phyloP scores from a whole-genome alignment of 345 rosid species.

The Aquilaria yunnanensis region DNA sequence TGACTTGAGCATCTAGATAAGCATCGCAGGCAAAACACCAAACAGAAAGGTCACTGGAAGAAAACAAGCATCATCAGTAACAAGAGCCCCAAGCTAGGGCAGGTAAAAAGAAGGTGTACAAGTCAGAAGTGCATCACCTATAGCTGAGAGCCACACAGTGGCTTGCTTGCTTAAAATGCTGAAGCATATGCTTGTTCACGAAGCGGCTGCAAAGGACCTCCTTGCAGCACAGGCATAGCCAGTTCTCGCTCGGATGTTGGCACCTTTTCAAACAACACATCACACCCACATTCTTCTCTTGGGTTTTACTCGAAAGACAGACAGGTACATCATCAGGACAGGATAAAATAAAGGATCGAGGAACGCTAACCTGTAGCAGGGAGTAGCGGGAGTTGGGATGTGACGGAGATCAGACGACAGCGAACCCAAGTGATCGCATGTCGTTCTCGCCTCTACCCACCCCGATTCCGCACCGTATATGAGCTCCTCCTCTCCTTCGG shows the following conservation, averaged over 20 bases:
- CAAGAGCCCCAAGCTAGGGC: neutral
- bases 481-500: constrained; percentile 32
- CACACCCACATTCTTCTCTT: neutral
- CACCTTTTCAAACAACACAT: constrained; percentile 34
- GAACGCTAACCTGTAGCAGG: constrained; percentile 50
- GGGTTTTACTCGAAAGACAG: no score
- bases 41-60: constrained; percentile 68
- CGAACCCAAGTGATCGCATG: constrained; percentile 72
- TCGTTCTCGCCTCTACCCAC: constrained; percentile 83
- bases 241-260: constrained; percentile 71
- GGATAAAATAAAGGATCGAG: neutral
- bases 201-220: constrained; percentile 90
- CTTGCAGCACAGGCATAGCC: constrained; percentile 81
- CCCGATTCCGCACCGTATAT: constrained; percentile 65
- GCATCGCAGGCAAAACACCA: constrained; percentile 90
- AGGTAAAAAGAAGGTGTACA: neutral
- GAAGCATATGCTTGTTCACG: constrained; percentile 84
- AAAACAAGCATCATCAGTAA: neutral
- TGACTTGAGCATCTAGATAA: constrained; percentile 65
- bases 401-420: constrained; percentile 53
- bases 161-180: constrained; percentile 52
- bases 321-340: no score
- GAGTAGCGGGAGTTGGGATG: constrained; percentile 62
- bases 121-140: constrained; percentile 30
- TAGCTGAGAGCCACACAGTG: constrained; percentile 75